These are phyloP conservation scores for Phytophthora fragariae DNA, from an alignment of 352 stramenopile genomes.

Conservation along the genomic window DNA sequence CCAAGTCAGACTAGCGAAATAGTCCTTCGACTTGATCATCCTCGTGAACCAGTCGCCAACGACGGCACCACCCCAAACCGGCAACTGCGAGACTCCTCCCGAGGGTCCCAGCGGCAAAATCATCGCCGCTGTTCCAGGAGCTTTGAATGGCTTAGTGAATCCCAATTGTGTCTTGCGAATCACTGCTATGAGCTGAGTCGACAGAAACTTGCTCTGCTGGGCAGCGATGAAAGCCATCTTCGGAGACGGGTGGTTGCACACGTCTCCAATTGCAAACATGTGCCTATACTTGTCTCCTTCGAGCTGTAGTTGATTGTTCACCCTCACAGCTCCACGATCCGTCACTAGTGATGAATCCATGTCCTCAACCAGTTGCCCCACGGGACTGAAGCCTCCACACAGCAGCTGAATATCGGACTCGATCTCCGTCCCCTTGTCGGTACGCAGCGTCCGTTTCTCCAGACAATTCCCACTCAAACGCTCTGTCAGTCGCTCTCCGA, in stretches of 20 bases:
- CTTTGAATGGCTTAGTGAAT: constrained; percentile 35
- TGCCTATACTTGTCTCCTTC: constrained; percentile 34
- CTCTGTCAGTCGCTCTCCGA: constrained; percentile 36
- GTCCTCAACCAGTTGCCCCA: constrained; percentile 22
- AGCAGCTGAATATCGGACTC: constrained; percentile 47
- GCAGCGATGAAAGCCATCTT: constrained; percentile 47
- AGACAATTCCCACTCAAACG: constrained; percentile 30
- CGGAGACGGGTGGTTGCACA: constrained; percentile 45
- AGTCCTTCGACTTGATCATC: constrained; percentile 45
- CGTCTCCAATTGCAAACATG: constrained; percentile 51
- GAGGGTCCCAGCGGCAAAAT: constrained; percentile 44
- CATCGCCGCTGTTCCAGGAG: constrained; percentile 31
- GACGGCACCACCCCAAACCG: constrained; percentile 39
- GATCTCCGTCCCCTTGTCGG: constrained; percentile 42
- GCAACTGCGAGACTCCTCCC: constrained; percentile 47
- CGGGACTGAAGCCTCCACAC: constrained; percentile 38
- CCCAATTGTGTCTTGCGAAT: constrained; percentile 30
- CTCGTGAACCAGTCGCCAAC: constrained; percentile 41
- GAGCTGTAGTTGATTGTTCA: constrained; percentile 42
- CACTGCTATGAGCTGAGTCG: constrained; percentile 23
- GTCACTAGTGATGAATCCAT: constrained; percentile 32
- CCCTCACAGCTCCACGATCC: constrained; percentile 30
- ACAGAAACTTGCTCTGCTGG: constrained; percentile 42
- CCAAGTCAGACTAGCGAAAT: constrained; percentile 35
- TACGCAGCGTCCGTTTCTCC: constrained; percentile 31